Conservation (phyloP, 23 red algal genomes). For the Gracilaria domingensis region DNA sequence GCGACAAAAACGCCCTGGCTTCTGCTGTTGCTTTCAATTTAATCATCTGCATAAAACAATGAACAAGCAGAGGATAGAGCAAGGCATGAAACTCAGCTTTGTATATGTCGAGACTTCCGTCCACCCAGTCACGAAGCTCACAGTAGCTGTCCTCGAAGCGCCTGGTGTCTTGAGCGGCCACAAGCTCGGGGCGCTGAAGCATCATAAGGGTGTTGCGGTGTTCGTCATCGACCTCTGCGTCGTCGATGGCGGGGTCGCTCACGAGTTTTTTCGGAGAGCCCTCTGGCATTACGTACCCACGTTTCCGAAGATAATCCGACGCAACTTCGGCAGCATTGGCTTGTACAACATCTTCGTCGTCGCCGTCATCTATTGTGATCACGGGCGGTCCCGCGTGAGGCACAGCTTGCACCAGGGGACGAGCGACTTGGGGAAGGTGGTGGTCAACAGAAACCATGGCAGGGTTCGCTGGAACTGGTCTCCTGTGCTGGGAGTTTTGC, state of each 20-base stretch:
- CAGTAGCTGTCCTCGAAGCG: slow-evolving; percentile 65
- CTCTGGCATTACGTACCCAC: slow-evolving; percentile 48
- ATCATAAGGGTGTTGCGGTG: slow-evolving; percentile 59
- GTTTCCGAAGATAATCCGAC: slow-evolving; percentile 54
- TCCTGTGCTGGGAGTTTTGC: neutral
- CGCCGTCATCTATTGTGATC: slow-evolving; percentile 23
- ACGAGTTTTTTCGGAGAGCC: neutral
- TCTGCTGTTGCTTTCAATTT: slow-evolving; percentile 47
- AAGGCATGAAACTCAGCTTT: slow-evolving; percentile 88
- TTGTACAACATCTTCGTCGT: slow-evolving; percentile 16
- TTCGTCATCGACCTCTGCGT: slow-evolving; percentile 63
- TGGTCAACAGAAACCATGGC: slow-evolving; percentile 17
- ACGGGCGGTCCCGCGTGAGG: neutral
- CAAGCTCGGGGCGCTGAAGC: slow-evolving; percentile 45
- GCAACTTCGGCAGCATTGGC: slow-evolving; percentile 35
- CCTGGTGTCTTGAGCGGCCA: slow-evolving; percentile 38
- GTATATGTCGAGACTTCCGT: slow-evolving; percentile 93
- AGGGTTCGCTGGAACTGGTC: neutral
- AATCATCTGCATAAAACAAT: slow-evolving; percentile 93
- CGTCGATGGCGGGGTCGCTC: slow-evolving; percentile 28
- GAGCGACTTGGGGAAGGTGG: neutral
- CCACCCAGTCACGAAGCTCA: slow-evolving; percentile 86
- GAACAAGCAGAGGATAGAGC: slow-evolving; percentile 91
- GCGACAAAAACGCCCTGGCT: slow-evolving; percentile 57
- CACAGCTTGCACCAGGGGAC: neutral